Conservation (phyloP, 1,284 basidiomycete genomes). For the Sporisorium iseilematis-ciliati region DNA sequence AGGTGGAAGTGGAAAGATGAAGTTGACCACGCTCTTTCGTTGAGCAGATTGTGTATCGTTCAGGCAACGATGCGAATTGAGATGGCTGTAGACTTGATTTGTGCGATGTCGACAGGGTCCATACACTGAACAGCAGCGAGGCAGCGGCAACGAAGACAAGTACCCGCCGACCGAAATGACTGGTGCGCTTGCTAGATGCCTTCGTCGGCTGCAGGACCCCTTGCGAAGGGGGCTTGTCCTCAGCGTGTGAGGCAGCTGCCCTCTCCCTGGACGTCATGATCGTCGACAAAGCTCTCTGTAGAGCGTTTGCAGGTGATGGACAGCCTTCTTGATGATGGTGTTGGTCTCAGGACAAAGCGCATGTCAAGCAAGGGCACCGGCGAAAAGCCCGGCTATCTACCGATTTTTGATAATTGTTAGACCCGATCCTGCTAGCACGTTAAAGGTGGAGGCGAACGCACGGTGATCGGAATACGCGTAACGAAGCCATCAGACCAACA, state of each 20-base stretch:
- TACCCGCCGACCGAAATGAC: neutral
- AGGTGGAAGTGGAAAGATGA: slow-evolving; percentile 4
- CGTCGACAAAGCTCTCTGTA: neutral
- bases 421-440: neutral
- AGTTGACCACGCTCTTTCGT: slow-evolving; percentile 15
- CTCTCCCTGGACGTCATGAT: neutral
- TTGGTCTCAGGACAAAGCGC: slow-evolving; percentile 5
- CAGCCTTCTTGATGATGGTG: slow-evolving; percentile 7
- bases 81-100: neutral
- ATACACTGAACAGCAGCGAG: slow-evolving; percentile 19
- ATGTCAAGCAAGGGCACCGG: neutral
- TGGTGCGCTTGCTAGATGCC: neutral
- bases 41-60: slow-evolving; percentile 40
- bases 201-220: slow-evolving; percentile 21
- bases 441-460: slow-evolving; percentile 28
- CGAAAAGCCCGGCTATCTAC: slow-evolving; percentile 30
- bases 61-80: slow-evolving; percentile 16
- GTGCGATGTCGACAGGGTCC: slow-evolving; percentile 1
- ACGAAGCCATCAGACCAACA: slow-evolving; percentile 40
- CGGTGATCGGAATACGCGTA: slow-evolving; percentile 51
- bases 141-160: neutral
- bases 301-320: no score
- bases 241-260: neutral
- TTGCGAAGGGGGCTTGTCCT: neutral
- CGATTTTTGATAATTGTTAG: slow-evolving; percentile 11